These are phyloP conservation scores for Ceratobasidium sp. DNA, from an alignment of 1,284 basidiomycete species.

Conservation along the genomic window DNA sequence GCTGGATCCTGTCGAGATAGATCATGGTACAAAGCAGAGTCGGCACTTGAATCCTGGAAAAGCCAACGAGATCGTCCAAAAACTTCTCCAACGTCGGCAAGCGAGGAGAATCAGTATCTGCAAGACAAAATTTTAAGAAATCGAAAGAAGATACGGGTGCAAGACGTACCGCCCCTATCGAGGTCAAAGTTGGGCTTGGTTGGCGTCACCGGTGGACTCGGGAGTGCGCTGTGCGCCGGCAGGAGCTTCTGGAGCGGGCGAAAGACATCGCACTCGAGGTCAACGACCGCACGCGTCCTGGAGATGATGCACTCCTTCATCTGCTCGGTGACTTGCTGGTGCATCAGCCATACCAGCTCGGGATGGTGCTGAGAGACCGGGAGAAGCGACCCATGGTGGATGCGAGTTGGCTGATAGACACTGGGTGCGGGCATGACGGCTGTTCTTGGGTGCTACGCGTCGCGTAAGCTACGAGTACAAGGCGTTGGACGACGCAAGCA, in stretches of 20 bases:
- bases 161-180: constrained; percentile 21
- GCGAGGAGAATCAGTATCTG: constrained; percentile 26
- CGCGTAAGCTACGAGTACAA: not conserved
- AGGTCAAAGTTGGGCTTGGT: constrained; percentile 51
- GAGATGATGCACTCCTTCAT: constrained; percentile 83
- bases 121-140: no score
- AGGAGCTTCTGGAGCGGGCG: constrained; percentile 10
- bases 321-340: constrained; percentile 77
- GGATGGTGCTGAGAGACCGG: constrained; percentile 77
- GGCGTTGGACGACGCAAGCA: not conserved
- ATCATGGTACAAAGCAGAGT: constrained; percentile 93
- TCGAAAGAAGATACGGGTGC: constrained; percentile 4
- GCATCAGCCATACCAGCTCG: constrained; percentile 79
- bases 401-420: constrained; percentile 30
- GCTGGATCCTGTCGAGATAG: constrained; percentile 89
- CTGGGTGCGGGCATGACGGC: constrained; percentile 1
- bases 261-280: constrained; percentile 60
- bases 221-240: constrained; percentile 45
- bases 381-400: constrained; percentile 71
- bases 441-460: constrained; percentile 23
- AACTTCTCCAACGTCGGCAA: constrained; percentile 88
- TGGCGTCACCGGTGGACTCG: constrained; percentile 52
- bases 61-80: constrained; percentile 84
- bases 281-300: constrained; percentile 72
- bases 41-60: constrained; percentile 90